A percentile compares a stretch with the other conserved stretches of the same genome.
These are phyloP conservation scores for Hibiscus tridactylites DNA, from an alignment of 345 rosid genomes.

Conservation along the genomic window DNA sequence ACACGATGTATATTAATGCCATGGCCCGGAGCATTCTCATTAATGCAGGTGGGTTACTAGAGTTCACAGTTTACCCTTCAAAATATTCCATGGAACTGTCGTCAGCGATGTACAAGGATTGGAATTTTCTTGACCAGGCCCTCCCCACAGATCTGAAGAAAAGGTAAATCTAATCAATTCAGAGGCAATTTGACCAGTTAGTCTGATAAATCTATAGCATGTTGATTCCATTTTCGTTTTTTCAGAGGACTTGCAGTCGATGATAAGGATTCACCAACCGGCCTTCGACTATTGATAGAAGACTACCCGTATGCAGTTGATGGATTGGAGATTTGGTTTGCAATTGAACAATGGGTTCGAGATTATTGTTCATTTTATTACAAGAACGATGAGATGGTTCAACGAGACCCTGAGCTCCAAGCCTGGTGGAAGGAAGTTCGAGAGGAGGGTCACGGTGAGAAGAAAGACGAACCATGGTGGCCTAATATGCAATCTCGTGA, in stretches of 20 bases:
- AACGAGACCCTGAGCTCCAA: constrained; percentile 49
- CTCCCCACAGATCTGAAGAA: constrained; percentile 67
- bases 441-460: constrained; percentile 72
- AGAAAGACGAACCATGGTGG: constrained; percentile 66
- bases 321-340: constrained; percentile 70
- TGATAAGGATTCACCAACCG: constrained; percentile 46
- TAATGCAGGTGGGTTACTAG: constrained; percentile 56
- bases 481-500: constrained; percentile 41
- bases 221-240: background rate
- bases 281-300: constrained; percentile 44
- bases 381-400: constrained; percentile 37
- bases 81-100: constrained; percentile 65
- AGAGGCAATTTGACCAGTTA: too few species aligned
- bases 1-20: constrained; percentile 74
- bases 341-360: constrained; percentile 55
- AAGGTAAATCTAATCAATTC: constrained; percentile 28
- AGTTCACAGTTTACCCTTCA: constrained; percentile 50
- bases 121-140: constrained; percentile 63
- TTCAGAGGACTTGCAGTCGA: constrained; percentile 64
- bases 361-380: constrained; percentile 51
- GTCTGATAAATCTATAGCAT: background rate
- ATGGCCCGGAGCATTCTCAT: constrained; percentile 49
- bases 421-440: constrained; percentile 66
- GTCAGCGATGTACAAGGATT: constrained; percentile 39
- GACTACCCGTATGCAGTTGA: constrained; percentile 78